These are phyloP conservation scores for Euphorbia celastroides DNA, from an alignment of 441 rosid genomes.

Conservation along the genomic window DNA sequence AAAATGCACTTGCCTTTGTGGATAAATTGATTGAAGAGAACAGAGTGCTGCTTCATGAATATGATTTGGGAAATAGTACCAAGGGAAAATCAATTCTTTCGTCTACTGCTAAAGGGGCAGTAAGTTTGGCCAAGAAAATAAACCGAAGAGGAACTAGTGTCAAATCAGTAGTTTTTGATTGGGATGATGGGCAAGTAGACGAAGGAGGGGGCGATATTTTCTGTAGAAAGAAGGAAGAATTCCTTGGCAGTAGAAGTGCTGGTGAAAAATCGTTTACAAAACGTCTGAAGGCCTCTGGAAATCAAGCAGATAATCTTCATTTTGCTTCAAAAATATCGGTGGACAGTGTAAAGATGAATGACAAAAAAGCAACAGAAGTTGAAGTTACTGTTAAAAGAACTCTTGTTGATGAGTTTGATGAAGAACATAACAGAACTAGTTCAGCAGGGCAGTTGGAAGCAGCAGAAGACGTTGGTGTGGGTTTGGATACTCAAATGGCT, in stretches of 20 bases:
- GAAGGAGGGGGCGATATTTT: constrained; percentile 87
- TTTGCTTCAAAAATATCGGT: constrained; percentile 45
- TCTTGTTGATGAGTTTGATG: constrained; percentile 41
- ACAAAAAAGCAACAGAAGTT: constrained; percentile 25
- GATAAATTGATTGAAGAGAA: constrained; percentile 63
- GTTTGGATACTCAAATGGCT: constrained; percentile 84
- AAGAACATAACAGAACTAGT: constrained; percentile 24
- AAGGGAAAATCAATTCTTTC: constrained; percentile 31
- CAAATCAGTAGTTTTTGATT: constrained; percentile 46
- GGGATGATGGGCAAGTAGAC: constrained; percentile 82
- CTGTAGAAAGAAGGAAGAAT: constrained; percentile 59
- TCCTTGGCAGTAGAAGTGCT: constrained; percentile 33
- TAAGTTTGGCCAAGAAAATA: constrained; percentile 56
- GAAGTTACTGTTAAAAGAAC: constrained; percentile 33
- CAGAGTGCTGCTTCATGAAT: constrained; percentile 40
- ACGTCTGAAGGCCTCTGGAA: constrained; percentile 29
- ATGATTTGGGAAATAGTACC: constrained; percentile 34
- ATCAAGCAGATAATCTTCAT: constrained; percentile 23
- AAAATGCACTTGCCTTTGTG: constrained; percentile 71
- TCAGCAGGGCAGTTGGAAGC: constrained; percentile 27
- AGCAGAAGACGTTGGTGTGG: constrained; percentile 40
- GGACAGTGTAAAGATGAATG: constrained; percentile 25
- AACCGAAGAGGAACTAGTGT: constrained; percentile 25
- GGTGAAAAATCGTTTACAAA: constrained; percentile 27
- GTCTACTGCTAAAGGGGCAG: constrained; percentile 54